Base-by-base conservation (phyloP, 805 yeast genomes). In the Lipomyces sp. region DNA sequence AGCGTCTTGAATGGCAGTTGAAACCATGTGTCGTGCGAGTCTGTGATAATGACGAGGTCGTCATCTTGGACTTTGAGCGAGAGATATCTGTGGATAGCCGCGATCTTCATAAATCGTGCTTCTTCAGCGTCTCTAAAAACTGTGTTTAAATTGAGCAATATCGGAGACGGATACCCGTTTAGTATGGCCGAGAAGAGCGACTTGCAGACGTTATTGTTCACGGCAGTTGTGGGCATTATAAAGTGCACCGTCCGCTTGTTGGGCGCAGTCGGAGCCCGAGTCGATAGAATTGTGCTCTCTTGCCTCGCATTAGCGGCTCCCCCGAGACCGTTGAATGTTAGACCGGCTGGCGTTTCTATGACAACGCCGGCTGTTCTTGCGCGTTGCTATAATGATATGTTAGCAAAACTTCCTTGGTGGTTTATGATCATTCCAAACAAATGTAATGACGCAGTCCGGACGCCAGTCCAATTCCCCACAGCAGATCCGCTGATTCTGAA, bases 11-110 rank as follows among this genome's bases (percentile, higher is more conserved):
- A 61, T 32, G 71, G 59, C 24, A 69, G 64, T 59, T 69, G 71
- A 60, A 69, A 69, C 71, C 71, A 69, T 33, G 71, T 67, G 59
- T 69, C 71, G 66, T 67, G 67, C 10, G 68, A 57, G 64, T 69
- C 71, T 64, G 64, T 61, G 57, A 69, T 60, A 45, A 68, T 57
- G n/a, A 68, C 71, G 37, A 68, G 65, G 37, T 68, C 71, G 45
- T 66, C 69, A 54, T 68, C 71, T 53, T 56, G 63, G 33, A 61
- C 69, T 8, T 62, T 54, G 34, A 64, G 62, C 51, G 66, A 57
- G 18, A 69, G 64, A 53, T 69, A 69, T 29, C 60, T 51, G 57
- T 69, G 65, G 45, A 67, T 67, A 15, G 71, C 71, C 15, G 71
- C 69, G 48, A 69, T 67, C 53, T 69, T 69, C 71, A 67, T 66